Base-by-base conservation (phyloP, 768 basidiomycete species). In the Russula virescens region DNA sequence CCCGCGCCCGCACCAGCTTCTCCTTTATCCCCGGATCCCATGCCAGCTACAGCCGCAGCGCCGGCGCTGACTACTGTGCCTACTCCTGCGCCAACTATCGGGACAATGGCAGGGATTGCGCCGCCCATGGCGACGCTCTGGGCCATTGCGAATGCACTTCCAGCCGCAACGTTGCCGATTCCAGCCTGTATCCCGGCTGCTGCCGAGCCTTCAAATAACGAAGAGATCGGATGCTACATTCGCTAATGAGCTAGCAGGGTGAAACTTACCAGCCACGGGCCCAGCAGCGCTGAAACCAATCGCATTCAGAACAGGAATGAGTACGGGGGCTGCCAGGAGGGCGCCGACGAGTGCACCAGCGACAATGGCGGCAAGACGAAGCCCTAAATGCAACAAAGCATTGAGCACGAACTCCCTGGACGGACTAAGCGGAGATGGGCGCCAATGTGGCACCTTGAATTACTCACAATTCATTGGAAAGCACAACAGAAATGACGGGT, bases 61-160 rank as follows among this genome's bases (percentile, higher is more conserved):
- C 9, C 38, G 38, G n/a, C n/a, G n/a, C n/a, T n/a, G n/a, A n/a
- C n/a, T n/a, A n/a, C n/a, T n/a, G n/a, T n/a, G n/a, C n/a, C n/a
- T n/a, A 16, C 11, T 10, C 38, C 38, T 40, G 38, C 38, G 13
- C 38, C 38, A 11, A 40, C 9, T 10, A 11, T 11, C 9, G 38
- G 5, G 19, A 52, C 2, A 6, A 21, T 38, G 3, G n/a, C 4
- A 18, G 53, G 62, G 28, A 40, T 21, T 19, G 42, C 58, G 2
- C 65, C 65, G 0, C 65, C 62, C 62, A 60, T 66, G 1, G 57
- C 58, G 8, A 64, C 14, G 28, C 62, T 60, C 26, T 66, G 62
- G 14, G 34, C 50, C 0, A 4, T 16, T 16, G 65, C 65, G 25
- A 66, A 60, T 1, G 59, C 31, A 23, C 63, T 59, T 14, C 65